Evolutionary conservation across 352 stramenopile genomes (phyloP).

Genomic region (Albugo laibachii): DNA sequence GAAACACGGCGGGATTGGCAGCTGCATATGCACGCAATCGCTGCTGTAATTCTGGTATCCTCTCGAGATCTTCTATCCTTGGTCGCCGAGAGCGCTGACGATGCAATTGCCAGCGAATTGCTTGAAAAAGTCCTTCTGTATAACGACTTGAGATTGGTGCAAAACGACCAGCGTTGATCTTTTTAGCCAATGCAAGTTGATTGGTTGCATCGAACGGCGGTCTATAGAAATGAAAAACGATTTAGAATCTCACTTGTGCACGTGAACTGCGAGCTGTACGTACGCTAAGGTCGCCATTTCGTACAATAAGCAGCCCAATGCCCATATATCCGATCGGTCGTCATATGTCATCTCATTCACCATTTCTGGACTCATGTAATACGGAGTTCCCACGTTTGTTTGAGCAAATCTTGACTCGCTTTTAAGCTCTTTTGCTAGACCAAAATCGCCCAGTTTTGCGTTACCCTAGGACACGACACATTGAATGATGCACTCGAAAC

Average conservation of each 20-base stretch:
- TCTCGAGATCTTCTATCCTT: slow-evolving; percentile 70
- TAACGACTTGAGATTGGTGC: slow-evolving; percentile 79
- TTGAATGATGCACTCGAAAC: slow-evolving; percentile 3
- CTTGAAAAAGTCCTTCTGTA: slow-evolving; percentile 79
- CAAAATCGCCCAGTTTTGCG: slow-evolving; percentile 84
- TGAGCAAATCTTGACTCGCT: slow-evolving; percentile 80
- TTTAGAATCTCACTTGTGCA: background rate
- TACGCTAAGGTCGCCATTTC: slow-evolving; percentile 77
- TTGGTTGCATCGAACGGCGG: slow-evolving; percentile 86
- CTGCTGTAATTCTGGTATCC: slow-evolving; percentile 60
- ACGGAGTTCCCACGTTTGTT: slow-evolving; percentile 83
- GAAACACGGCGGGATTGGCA: slow-evolving; percentile 16
- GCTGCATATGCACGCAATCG: slow-evolving; percentile 56
- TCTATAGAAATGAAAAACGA: slow-evolving; percentile 3
- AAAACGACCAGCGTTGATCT: slow-evolving; percentile 87
- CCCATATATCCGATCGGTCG: slow-evolving; percentile 84
- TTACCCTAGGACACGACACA: slow-evolving; percentile 39
- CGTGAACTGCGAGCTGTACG: slow-evolving; percentile 3
- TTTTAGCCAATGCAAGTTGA: slow-evolving; percentile 82
- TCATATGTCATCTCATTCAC: slow-evolving; percentile 87
- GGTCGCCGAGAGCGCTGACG: slow-evolving; percentile 57
- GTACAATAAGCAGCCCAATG: slow-evolving; percentile 80
- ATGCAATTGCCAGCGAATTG: slow-evolving; percentile 82
- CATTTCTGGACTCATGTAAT: slow-evolving; percentile 87
- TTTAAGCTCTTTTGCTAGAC: slow-evolving; percentile 78